Base-by-base conservation (phyloP, 2,329 filamentous ascomycete species). In the Arthrocladium fulminans region DNA sequence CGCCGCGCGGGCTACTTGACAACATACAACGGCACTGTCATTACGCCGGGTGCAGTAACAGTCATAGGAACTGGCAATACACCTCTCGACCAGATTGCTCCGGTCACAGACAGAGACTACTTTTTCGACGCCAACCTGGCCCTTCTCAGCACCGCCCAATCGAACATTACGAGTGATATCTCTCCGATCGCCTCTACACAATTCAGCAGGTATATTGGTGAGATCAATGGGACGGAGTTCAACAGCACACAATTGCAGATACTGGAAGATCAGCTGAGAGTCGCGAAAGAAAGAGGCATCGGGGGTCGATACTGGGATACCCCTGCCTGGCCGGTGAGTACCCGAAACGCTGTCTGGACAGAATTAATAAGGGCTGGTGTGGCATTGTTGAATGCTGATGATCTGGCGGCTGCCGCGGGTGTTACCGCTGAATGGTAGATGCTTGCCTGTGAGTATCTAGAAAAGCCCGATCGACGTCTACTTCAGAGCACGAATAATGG, bases 361-460 rank as follows among this genome's bases (percentile, higher is more conserved):
- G 70, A 67, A 3, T 61, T 84, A 51, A 68, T 74, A 54, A 67
- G 73, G 44, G 76, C 76, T 50, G 79, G 78, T 0, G 77, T 79
- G n/a, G 74, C 74, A 50, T 59, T 84, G 49, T 57, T 84, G 44
- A 83, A 83, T 61, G 79, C 76, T 0, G 80, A 84, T 69, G 80
- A 84, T 64, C 54, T 83, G 44, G 67, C 73, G 51, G 79, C 63
- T 17, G 72, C 67, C 13, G 70, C 72, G 15, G 67, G 57, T 3
- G 55, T 52, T 40, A 32, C 45, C 12, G 25, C 15, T 29, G 41
- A 44, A 12, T 44, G 41, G 41, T 44, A 32, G 22, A 32, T 5
- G 8, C 4, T 4, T 22, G 17, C 9, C n/a, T n/a, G n/a, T n/a
- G n/a, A n/a, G n/a, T n/a, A n/a, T n/a, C n/a, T n/a, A n/a, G n/a